Evolutionary conservation across 805 yeast species (phyloP).

Genomic region (Wickerhamiella kurtzmanii): DNA sequence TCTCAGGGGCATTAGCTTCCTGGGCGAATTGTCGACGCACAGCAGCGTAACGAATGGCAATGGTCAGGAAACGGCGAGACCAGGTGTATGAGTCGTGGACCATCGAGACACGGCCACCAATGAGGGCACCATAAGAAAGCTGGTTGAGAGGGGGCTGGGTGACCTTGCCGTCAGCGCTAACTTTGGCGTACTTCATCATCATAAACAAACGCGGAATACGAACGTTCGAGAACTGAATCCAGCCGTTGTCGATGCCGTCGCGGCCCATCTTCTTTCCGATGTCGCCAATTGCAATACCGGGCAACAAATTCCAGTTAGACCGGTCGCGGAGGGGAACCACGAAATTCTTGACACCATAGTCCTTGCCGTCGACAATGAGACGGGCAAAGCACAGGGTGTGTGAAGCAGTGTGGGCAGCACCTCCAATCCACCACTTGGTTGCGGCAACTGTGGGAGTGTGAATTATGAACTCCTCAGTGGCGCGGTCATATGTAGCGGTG

Average conservation of each 20-base stretch:
- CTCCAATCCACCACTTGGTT: conserved; percentile 98
- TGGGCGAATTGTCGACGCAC: conserved; percentile 75
- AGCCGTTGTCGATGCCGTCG: conserved; percentile 91
- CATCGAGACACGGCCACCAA: conserved; percentile 85
- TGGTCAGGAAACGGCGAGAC: conserved; percentile 65
- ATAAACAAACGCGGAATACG: conserved; percentile 71
- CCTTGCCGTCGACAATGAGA: conserved; percentile 64
- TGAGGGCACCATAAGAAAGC: conserved; percentile 72
- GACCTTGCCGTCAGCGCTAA: conserved; percentile 57
- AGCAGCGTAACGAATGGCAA: conserved; percentile 79
- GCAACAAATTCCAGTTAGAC: conserved; percentile 47
- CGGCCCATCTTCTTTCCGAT: conserved; percentile 94
- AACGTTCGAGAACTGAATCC: conserved; percentile 84
- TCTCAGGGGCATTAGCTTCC: conserved; percentile 38
- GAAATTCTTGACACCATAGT: conserved; percentile 85
- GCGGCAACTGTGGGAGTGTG: conserved; percentile 87
- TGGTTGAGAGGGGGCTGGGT: conserved; percentile 75
- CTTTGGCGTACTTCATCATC: conserved; percentile 68
- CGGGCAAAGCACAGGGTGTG: conserved; percentile 81
- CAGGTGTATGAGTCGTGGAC: conserved; percentile 72
- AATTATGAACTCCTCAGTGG: conserved; percentile 53
- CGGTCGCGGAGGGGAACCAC: conserved; percentile 79
- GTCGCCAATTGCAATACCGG: conserved; percentile 80
- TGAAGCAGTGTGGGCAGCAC: conserved; percentile 90
- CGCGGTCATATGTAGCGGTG: conserved; percentile 65